Percentiles rank a stretch among this genome's conserved stretches.
phyloP scores from a whole-genome alignment of 2,329 filamentous ascomycete species.

The Pseudogymnoascus verrucosus region DNA sequence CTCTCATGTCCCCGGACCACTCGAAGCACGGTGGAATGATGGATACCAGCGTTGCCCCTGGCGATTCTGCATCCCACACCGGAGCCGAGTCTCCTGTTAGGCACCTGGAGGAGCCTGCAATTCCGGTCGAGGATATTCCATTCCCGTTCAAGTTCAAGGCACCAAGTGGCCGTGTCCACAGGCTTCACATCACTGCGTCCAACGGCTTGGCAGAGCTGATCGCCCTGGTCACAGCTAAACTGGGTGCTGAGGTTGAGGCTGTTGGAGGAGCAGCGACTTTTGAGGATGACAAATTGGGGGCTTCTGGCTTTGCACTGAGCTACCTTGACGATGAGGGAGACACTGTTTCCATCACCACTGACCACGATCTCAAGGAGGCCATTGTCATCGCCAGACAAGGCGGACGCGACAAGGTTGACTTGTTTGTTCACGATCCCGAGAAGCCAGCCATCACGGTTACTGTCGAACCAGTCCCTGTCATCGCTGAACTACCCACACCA shows the following conservation, averaged over 20 bases:
- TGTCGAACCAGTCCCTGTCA: slow-evolving; percentile 47
- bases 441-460: slow-evolving; percentile 70
- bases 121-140: slow-evolving; percentile 59
- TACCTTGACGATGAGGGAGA: slow-evolving; percentile 97
- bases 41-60: slow-evolving; percentile 76
- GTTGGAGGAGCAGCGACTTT: slow-evolving; percentile 75
- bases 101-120: slow-evolving; percentile 42
- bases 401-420: slow-evolving; percentile 84
- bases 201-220: slow-evolving; percentile 77
- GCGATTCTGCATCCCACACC: slow-evolving; percentile 89
- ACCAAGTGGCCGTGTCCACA: slow-evolving; percentile 86
- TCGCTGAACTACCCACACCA: slow-evolving; percentile 41
- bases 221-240: slow-evolving; percentile 68
- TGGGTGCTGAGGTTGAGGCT: slow-evolving; percentile 72
- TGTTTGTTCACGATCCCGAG: slow-evolving; percentile 91
- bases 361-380: slow-evolving; percentile 86
- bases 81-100: slow-evolving; percentile 67
- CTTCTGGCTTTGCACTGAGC: slow-evolving; percentile 80
- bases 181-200: slow-evolving; percentile 74
- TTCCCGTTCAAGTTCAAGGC: slow-evolving; percentile 99
- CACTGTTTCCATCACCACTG: slow-evolving; percentile 91
- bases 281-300: slow-evolving; percentile 69
- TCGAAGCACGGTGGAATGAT: slow-evolving; percentile 58
- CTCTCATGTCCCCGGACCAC: slow-evolving; percentile 73
- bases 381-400: slow-evolving; percentile 73